Base-by-base conservation (phyloP, 1,139 yeast genomes). In the Yamadazyma sp. region DNA sequence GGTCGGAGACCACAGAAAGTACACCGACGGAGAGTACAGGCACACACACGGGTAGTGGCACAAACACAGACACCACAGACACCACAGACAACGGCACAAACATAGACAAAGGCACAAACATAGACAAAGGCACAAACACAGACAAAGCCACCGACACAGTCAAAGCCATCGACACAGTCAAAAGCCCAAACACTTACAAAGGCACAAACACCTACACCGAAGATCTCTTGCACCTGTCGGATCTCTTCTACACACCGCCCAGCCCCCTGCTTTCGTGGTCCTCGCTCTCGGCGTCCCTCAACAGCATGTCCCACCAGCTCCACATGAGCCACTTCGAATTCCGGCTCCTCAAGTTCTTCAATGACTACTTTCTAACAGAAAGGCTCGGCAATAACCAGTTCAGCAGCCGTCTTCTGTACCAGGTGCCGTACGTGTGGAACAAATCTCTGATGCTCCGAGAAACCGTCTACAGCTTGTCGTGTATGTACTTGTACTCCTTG, bases 311-410 rank as follows among this genome's bases (percentile, higher is more conserved):
- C n/a, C 31, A 33, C 2, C 64, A 57, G 15, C 42, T 63, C 24
- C 42, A 53, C 3, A 43, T 64, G 18, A 43, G 61, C 18, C 45
- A 46, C 12, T 62, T 62, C 38, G 69, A 64, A 40, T 46, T 49
- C 27, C 51, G 61, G 16, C 55, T 64, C 15, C 40, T 62, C 26
- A 54, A 53, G 17, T 62, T 59, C 42, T 64, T 64, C 48, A 54
- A 62, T 29, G 47, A 46, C 29, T 50, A 49, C 37, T 61, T 30
- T 27, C 28, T 42, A 4, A 62, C 40, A 37, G 55, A 15, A 51
- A 56, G 15, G 25, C 53, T 27, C 50, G 51, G 49, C 17, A 51
- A 53, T 37, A 34, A 43, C 18, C 46, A 38, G 12, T 50, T 58
- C 15, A 55, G 56, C 14, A 23, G 39, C 10, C 51, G 52, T 4